Evolutionary conservation across 345 rosid species (phyloP).

Genomic region (Salix koriyanagi): DNA sequence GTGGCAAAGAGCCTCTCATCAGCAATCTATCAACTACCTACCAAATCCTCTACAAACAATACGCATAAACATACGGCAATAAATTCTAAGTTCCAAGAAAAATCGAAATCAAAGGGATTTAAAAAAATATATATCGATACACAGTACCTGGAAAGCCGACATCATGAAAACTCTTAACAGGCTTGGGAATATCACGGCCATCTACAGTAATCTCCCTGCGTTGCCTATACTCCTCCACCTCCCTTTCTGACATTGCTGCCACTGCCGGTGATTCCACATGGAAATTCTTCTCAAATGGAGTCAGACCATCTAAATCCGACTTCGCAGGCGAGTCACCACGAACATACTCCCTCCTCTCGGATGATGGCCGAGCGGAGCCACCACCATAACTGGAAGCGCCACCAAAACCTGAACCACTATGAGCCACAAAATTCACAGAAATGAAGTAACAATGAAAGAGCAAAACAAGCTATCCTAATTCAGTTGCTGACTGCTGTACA

Average conservation of each 20-base stretch:
- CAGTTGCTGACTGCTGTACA: not conserved
- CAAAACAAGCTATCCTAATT: not conserved
- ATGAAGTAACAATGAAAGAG: conserved; percentile 15
- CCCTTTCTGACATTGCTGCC: conserved; percentile 76
- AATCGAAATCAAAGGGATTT: not conserved
- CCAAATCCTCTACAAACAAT: not conserved
- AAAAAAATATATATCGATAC: not conserved
- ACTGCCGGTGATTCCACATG: conserved; percentile 73
- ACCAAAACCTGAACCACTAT: conserved; percentile 93
- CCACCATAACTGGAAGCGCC: conserved; percentile 62
- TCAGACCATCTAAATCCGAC: conserved; percentile 87
- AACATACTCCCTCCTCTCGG: conserved; percentile 54
- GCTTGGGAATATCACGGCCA: conserved; percentile 92
- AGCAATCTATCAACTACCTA: not conserved
- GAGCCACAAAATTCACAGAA: conserved; percentile 18
- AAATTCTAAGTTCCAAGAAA: not conserved
- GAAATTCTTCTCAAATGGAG: conserved; percentile 92
- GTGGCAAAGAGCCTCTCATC: not conserved
- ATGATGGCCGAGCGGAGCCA: conserved; percentile 43
- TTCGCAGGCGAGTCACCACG: conserved; percentile 54
- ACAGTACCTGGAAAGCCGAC: conserved; percentile 85
- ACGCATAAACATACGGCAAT: not conserved
- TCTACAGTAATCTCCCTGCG: conserved; percentile 84
- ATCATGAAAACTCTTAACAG: conserved; percentile 72
- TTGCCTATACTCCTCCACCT: conserved; percentile 76